phyloP scores from a whole-genome alignment of 768 basidiomycete genomes.

The Macrolepiota dolichaula region DNA sequence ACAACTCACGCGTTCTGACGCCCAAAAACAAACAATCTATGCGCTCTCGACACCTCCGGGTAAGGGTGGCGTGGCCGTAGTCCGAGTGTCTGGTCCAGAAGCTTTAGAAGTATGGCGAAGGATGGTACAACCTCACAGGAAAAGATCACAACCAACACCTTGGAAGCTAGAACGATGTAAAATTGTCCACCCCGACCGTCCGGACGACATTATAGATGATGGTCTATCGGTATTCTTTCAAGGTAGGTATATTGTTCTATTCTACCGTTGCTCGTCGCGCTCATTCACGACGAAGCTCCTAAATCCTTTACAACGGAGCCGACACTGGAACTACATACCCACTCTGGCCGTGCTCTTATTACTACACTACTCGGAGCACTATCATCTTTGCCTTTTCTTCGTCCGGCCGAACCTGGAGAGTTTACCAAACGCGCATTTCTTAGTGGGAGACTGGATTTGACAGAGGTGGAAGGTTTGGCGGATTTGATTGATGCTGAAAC shows the following conservation, averaged over 20 bases:
- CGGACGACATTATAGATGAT: slow-evolving; percentile 64
- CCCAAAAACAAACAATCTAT: slow-evolving; percentile 77
- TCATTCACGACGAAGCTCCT: slow-evolving; percentile 44
- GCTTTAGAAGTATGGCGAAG: slow-evolving; percentile 57
- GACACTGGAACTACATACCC: slow-evolving; percentile 80
- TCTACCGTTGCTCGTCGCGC: neutral
- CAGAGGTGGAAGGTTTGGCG: too few species aligned
- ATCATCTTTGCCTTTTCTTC: slow-evolving; percentile 55
- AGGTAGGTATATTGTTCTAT: slow-evolving; percentile 37
- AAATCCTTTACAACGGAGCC: slow-evolving; percentile 84
- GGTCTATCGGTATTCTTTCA: slow-evolving; percentile 81
- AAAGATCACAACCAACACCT: slow-evolving; percentile 38
- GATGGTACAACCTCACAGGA: slow-evolving; percentile 44
- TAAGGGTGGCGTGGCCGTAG: slow-evolving; percentile 78
- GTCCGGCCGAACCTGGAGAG: slow-evolving; percentile 84
- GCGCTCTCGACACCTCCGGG: slow-evolving; percentile 87
- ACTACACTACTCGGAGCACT: slow-evolving; percentile 66
- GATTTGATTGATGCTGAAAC: too few species aligned
- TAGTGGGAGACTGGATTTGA: slow-evolving; percentile 55
- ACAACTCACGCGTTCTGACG: slow-evolving; percentile 33
- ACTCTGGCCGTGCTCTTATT: slow-evolving; percentile 82
- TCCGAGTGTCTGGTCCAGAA: slow-evolving; percentile 80
- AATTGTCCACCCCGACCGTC: slow-evolving; percentile 58
- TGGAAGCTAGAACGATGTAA: slow-evolving; percentile 71
- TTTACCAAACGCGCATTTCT: slow-evolving; percentile 85